Conservation (phyloP, 2,329 filamentous ascomycete genomes). For the Tolypocladium inflatum region DNA sequence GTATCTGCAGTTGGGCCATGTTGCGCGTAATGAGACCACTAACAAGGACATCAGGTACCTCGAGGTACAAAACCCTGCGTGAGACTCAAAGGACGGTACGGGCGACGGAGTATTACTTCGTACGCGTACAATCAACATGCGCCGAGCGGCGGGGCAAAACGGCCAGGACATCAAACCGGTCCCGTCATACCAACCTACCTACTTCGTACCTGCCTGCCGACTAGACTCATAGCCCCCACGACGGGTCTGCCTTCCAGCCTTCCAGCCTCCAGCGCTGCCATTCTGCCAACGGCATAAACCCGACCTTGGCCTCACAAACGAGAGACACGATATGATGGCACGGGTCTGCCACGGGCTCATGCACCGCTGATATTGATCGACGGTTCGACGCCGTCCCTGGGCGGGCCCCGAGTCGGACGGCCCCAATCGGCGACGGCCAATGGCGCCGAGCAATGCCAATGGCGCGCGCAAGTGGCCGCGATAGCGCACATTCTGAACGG, state of each 20-base stretch:
- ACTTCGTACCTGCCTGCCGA: too few species aligned
- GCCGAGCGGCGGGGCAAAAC: background rate
- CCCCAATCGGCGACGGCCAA: background rate
- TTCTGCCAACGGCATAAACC: background rate
- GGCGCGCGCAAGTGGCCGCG: background rate
- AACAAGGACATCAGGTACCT: background rate
- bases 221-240: background rate
- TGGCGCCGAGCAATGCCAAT: background rate
- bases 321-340: background rate
- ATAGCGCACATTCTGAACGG: background rate
- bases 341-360: background rate
- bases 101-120: background rate
- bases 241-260: background rate
- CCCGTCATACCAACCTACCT: too few species aligned
- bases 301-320: background rate
- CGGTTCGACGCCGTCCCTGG: background rate
- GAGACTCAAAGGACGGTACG: background rate
- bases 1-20: background rate
- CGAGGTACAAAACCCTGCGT: background rate
- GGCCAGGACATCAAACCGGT: background rate
- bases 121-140: background rate
- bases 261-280: background rate
- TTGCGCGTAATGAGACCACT: background rate
- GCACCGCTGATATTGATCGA: background rate
- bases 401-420: background rate